These are phyloP conservation scores for Neurospora discreta DNA, from an alignment of 495 filamentous ascomycete genomes.

Conservation along the genomic window DNA sequence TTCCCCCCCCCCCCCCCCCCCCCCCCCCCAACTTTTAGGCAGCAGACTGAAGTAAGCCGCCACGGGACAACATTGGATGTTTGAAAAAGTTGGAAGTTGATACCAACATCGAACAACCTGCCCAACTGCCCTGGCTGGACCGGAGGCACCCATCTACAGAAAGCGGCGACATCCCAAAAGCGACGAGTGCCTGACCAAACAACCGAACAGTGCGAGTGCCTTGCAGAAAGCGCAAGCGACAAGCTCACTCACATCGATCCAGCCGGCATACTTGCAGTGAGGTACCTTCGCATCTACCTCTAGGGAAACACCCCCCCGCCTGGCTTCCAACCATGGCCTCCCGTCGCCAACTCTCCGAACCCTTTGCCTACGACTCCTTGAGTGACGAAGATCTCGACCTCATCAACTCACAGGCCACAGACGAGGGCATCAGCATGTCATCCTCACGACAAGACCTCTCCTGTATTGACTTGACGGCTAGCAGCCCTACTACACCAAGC, in stretches of 20 bases:
- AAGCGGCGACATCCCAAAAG: background rate
- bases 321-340: background rate
- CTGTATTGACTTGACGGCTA: slow-evolving; percentile 12
- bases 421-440: background rate
- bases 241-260: background rate
- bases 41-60: background rate
- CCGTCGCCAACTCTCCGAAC: background rate
- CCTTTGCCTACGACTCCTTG: slow-evolving; percentile 12
- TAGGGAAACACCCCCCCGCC: background rate
- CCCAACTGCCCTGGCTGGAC: background rate
- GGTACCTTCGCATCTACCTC: background rate
- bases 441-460: background rate
- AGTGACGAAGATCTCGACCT: slow-evolving; percentile 26
- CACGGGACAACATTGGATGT: background rate
- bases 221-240: background rate
- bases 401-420: slow-evolving; percentile 18
- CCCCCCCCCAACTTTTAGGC: background rate
- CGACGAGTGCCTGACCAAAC: background rate
- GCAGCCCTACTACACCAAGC: slow-evolving; percentile 8
- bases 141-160: background rate
- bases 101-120: background rate
- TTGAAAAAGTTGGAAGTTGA: background rate
- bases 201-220: background rate
- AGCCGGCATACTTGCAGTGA: background rate
- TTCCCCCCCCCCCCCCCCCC: background rate